phyloP scores from a whole-genome alignment of 768 basidiomycete species.

The Tricholoma furcatifolium region DNA sequence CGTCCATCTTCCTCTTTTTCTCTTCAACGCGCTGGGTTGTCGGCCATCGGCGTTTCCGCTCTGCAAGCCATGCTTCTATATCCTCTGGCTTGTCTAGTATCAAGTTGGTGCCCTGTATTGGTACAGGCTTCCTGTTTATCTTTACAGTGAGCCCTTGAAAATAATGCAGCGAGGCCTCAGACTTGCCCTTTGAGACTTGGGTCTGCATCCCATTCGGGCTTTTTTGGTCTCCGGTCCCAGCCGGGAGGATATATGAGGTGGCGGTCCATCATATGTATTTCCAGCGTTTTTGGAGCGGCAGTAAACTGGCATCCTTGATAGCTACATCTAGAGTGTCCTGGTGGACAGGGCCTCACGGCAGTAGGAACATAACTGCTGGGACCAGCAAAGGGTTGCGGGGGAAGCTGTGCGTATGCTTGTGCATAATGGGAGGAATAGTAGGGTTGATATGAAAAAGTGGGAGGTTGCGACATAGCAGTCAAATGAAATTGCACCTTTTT shows the following conservation, averaged over 20 bases:
- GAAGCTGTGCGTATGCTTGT: conserved; percentile 16
- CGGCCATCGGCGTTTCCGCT: conserved; percentile 87
- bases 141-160: not conserved
- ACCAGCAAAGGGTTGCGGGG: not conserved
- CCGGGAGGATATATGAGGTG: conserved; percentile 80
- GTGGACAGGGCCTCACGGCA: conserved; percentile 41
- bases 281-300: conserved; percentile 69
- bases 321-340: conserved; percentile 60
- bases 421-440: conserved; percentile 20
- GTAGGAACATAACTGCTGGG: not conserved
- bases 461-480: conserved; percentile 4
- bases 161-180: not conserved
- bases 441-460: conserved; percentile 9
- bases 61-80: conserved; percentile 82
- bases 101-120: conserved; percentile 79
- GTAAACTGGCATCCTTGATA: conserved; percentile 64
- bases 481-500: not conserved
- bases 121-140: conserved; percentile 57
- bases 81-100: conserved; percentile 79
- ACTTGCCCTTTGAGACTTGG: conserved; percentile 74
- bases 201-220: conserved; percentile 77
- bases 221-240: conserved; percentile 57
- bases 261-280: conserved; percentile 88
- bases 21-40: conserved; percentile 67
- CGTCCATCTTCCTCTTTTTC: conserved; percentile 76